These are phyloP conservation scores for Hippophae rhamnoides DNA, from an alignment of 306 rosid species.

Conservation along the genomic window DNA sequence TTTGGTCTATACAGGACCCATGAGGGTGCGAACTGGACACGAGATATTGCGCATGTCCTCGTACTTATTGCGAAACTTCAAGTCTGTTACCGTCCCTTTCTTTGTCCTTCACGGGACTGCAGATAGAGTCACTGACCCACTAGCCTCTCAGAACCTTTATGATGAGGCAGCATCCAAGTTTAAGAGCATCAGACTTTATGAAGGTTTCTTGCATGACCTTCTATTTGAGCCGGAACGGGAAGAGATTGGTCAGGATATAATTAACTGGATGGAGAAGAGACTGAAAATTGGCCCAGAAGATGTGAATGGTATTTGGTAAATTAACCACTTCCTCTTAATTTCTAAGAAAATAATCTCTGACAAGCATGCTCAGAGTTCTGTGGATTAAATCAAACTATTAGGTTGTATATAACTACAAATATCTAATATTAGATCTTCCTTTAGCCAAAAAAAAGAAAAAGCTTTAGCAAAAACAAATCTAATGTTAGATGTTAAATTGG, in stretches of 20 bases:
- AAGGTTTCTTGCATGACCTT: constrained; percentile 89
- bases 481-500: too few relatives aligned
- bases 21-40: constrained; percentile 91
- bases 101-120: constrained; percentile 96
- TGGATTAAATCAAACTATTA: too few relatives aligned
- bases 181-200: constrained; percentile 86
- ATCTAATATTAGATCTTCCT: too few relatives aligned
- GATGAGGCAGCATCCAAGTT: constrained; percentile 59
- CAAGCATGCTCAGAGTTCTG: too few relatives aligned
- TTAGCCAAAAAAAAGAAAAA: too few relatives aligned
- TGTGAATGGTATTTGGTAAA: constrained; percentile 12
- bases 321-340: background rate
- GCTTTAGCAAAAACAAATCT: too few relatives aligned
- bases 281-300: constrained; percentile 15
- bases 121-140: constrained; percentile 88
- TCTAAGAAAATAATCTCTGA: background rate
- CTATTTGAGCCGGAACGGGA: constrained; percentile 90
- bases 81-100: constrained; percentile 81
- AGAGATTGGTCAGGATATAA: constrained; percentile 72
- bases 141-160: constrained; percentile 83
- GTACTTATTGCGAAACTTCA: constrained; percentile 52
- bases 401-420: too few relatives aligned
- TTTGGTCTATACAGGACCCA: constrained; percentile 90
- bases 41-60: constrained; percentile 84
- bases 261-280: constrained; percentile 78